Evolutionary conservation across 2,329 filamentous ascomycete genomes (phyloP).

Genomic region (Aspergillus melleus): DNA sequence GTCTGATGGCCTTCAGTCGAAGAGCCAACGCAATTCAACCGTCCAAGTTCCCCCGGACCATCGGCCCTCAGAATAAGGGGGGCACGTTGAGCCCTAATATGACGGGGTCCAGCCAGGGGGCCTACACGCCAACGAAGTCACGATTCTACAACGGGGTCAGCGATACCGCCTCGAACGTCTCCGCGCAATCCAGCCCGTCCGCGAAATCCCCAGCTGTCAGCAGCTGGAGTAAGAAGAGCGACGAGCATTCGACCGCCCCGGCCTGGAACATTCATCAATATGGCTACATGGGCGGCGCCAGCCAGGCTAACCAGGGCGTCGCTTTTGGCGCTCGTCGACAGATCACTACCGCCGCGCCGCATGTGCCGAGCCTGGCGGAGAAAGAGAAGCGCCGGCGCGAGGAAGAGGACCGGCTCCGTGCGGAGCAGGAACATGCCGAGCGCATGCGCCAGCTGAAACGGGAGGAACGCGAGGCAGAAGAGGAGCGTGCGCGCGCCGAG

Average conservation of each 20-base stretch:
- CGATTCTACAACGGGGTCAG: slow-evolving; percentile 60
- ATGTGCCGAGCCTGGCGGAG: slow-evolving; percentile 77
- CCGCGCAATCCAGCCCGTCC: slow-evolving; percentile 61
- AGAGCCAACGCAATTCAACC: slow-evolving; percentile 76
- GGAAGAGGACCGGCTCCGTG: slow-evolving; percentile 54
- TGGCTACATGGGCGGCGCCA: slow-evolving; percentile 96
- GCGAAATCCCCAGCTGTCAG: slow-evolving; percentile 65
- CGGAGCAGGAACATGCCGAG: slow-evolving; percentile 56
- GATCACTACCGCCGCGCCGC: slow-evolving; percentile 79
- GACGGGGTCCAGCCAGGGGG: slow-evolving; percentile 60
- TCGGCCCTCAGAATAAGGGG: slow-evolving; percentile 69
- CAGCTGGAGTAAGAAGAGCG: slow-evolving; percentile 84
- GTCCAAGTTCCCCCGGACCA: slow-evolving; percentile 68
- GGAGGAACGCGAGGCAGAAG: slow-evolving; percentile 55
- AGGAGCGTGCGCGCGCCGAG: slow-evolving; percentile 45
- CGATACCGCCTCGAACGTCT: slow-evolving; percentile 45
- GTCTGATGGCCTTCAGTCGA: slow-evolving; percentile 86
- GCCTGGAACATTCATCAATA: slow-evolving; percentile 99
- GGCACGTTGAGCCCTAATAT: slow-evolving; percentile 64
- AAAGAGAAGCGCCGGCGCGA: slow-evolving; percentile 71
- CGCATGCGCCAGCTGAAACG: slow-evolving; percentile 48
- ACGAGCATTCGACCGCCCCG: slow-evolving; percentile 77
- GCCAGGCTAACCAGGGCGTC: slow-evolving; percentile 91
- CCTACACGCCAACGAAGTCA: slow-evolving; percentile 35
- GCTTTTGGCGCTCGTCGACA: slow-evolving; percentile 88